phyloP scores from a whole-genome alignment of 164 flowering plant genomes.

The Cinnamomum micranthum region DNA sequence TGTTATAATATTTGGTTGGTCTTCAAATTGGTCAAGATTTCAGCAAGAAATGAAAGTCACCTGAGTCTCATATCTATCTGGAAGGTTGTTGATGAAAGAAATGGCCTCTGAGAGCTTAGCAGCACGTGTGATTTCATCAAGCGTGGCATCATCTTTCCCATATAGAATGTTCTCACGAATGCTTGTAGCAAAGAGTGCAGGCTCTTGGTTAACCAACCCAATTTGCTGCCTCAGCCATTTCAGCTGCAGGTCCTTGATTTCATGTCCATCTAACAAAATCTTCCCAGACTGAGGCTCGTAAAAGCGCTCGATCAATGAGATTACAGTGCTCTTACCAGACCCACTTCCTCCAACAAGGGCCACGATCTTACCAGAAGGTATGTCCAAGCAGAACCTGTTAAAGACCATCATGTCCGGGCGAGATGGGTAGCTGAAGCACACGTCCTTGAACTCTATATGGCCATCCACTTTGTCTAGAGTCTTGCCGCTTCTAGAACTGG shows the following conservation, averaged over 20 bases:
- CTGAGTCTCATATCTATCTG: conserved; percentile 96
- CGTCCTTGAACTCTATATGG: conserved; percentile 66
- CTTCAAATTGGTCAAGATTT: too few species aligned
- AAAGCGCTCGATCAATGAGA: conserved; percentile 91
- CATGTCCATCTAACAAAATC: conserved; percentile 63
- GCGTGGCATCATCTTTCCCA: conserved; percentile 83
- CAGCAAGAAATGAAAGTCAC: conserved; percentile 21
- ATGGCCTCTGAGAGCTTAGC: conserved; percentile 90
- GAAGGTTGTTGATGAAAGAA: conserved; percentile 84
- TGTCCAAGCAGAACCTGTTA: conserved; percentile 52
- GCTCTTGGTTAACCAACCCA: conserved; percentile 96
- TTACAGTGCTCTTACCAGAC: conserved; percentile 93
- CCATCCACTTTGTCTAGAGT: conserved; percentile 61
- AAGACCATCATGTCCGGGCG: conserved; percentile 81
- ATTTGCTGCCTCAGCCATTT: conserved; percentile 88
- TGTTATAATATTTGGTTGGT: too few species aligned
- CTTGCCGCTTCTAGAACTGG: conserved; percentile 40
- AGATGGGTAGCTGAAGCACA: conserved; percentile 82
- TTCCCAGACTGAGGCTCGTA: conserved; percentile 80
- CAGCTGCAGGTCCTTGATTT: conserved; percentile 61
- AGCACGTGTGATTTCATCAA: conserved; percentile 81
- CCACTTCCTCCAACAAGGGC: conserved; percentile 99
- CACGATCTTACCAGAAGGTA: conserved; percentile 81
- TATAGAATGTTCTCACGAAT: conserved; percentile 89
- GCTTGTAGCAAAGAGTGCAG: conserved; percentile 91